These are phyloP conservation scores for Grigorovia transvaalensis DNA, from an alignment of 805 yeast genomes.

Conservation along the genomic window DNA sequence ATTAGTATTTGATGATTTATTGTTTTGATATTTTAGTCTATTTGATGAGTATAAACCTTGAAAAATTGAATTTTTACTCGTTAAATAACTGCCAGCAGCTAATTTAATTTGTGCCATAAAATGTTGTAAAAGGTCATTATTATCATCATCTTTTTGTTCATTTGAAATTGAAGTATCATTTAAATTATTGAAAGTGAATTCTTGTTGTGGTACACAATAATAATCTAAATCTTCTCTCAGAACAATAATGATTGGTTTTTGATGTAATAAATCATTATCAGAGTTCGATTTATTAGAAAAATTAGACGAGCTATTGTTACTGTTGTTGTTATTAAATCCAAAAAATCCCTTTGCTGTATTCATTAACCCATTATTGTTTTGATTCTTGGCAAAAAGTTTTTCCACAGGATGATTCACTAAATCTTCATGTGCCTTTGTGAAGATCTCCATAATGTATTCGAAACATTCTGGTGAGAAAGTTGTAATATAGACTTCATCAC, in stretches of 20 bases:
- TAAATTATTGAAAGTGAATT: conserved; percentile 31
- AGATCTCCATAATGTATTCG: conserved; percentile 65
- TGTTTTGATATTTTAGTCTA: conserved; percentile 18
- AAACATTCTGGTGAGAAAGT: conserved; percentile 84
- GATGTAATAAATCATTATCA: conserved; percentile 56
- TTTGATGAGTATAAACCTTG: conserved; percentile 49
- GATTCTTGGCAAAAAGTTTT: conserved; percentile 28
- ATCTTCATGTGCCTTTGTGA: conserved; percentile 59
- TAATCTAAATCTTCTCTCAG: conserved; percentile 89
- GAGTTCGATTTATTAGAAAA: conserved; percentile 24
- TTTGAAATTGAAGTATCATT: conserved; percentile 5
- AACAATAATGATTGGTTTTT: conserved; percentile 84
- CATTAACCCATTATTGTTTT: conserved; percentile 10
- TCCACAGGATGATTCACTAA: conserved; percentile 34
- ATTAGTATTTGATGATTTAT: conserved; percentile 41
- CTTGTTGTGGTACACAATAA: conserved; percentile 61
- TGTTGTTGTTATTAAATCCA: conserved; percentile 5
- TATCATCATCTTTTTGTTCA: conserved; percentile 39
- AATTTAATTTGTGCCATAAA: conserved; percentile 60
- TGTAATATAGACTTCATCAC: conserved; percentile 61
- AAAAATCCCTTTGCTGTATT: conserved; percentile 24
- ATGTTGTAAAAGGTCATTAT: conserved; percentile 25
- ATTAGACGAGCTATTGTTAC: conserved; percentile 4
- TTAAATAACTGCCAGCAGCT: conserved; percentile 60
- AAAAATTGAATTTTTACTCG: conserved; percentile 52